Percentiles rank a stretch among this genome's conserved stretches.
Evolutionary conservation across 2,329 filamentous ascomycete genomes (phyloP).

Genomic region (Trichoderma sp.): DNA sequence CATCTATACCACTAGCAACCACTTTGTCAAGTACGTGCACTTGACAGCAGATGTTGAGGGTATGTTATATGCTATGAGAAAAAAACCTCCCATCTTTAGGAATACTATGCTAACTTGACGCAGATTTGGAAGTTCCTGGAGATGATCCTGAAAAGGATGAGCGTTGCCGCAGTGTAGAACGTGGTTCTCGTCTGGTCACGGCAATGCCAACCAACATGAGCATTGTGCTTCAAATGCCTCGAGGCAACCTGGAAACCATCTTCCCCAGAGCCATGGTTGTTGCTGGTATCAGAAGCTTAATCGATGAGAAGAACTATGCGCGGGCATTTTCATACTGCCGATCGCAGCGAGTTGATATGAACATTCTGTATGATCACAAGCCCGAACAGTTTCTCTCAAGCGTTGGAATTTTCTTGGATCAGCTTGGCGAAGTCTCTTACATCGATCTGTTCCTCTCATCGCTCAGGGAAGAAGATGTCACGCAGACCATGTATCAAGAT

Average conservation of each 20-base stretch:
- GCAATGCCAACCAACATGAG: constrained; percentile 87
- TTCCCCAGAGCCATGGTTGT: constrained; percentile 91
- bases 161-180: constrained; percentile 86
- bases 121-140: constrained; percentile 78
- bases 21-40: constrained; percentile 93
- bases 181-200: constrained; percentile 83
- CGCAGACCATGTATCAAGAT: constrained; percentile 90
- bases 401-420: constrained; percentile 77
- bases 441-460: constrained; percentile 92
- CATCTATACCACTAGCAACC: constrained; percentile 89
- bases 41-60: constrained; percentile 64
- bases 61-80: constrained; percentile 43
- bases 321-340: constrained; percentile 86
- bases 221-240: constrained; percentile 89
- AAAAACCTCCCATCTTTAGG: not conserved
- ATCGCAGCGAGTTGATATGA: constrained; percentile 95
- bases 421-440: constrained; percentile 78
- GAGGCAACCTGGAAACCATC: constrained; percentile 94
- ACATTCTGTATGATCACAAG: constrained; percentile 93
- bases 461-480: constrained; percentile 87
- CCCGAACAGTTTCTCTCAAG: constrained; percentile 81
- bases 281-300: constrained; percentile 80
- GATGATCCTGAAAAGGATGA: constrained; percentile 94
- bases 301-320: constrained; percentile 79
- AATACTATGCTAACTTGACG: constrained; percentile 33